phyloP scores from a whole-genome alignment of 2,329 filamentous ascomycete genomes.

The Amesomyces nigricolor region DNA sequence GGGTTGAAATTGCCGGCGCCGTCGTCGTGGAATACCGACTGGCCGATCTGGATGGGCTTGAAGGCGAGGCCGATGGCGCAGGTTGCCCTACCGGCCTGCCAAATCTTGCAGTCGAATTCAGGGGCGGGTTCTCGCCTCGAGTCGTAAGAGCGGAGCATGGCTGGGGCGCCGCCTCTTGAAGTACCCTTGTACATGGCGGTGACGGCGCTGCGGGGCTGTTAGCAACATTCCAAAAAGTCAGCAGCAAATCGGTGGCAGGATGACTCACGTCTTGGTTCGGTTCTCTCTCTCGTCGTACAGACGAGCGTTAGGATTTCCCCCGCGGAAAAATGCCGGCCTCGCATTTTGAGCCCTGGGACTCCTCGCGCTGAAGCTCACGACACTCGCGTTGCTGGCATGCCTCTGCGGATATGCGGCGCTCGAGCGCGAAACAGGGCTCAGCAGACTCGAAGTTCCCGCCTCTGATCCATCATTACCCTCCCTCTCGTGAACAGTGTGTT shows the following conservation, averaged over 20 bases:
- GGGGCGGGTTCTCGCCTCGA: conserved; percentile 85
- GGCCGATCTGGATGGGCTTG: conserved; percentile 90
- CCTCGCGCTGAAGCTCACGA: conserved; percentile 71
- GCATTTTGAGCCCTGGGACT: conserved; percentile 53
- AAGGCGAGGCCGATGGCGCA: conserved; percentile 87
- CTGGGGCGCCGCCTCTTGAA: conserved; percentile 58
- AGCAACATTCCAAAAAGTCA: neutral
- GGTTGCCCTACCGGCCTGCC: conserved; percentile 95
- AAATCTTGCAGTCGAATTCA: conserved; percentile 91
- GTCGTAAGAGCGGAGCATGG: conserved; percentile 86
- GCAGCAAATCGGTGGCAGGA: neutral
- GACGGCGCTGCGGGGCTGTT: conserved; percentile 60
- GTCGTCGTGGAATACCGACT: conserved; percentile 91
- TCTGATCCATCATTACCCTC: conserved; percentile 71
- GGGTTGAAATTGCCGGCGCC: conserved; percentile 90
- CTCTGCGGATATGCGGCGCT: conserved; percentile 48
- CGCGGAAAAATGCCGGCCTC: conserved; percentile 50
- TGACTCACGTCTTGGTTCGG: conserved; percentile 79
- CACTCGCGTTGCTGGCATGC: conserved; percentile 73
- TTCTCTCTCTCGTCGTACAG: conserved; percentile 85
- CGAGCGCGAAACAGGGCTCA: conserved; percentile 38
- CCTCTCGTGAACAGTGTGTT: conserved; percentile 71
- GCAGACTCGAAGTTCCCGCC: conserved; percentile 34
- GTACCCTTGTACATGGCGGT: conserved; percentile 89
- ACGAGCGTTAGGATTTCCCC: conserved; percentile 76